These are phyloP conservation scores for Exophiala sideris DNA, from an alignment of 2,329 filamentous ascomycete species.

Conservation along the genomic window DNA sequence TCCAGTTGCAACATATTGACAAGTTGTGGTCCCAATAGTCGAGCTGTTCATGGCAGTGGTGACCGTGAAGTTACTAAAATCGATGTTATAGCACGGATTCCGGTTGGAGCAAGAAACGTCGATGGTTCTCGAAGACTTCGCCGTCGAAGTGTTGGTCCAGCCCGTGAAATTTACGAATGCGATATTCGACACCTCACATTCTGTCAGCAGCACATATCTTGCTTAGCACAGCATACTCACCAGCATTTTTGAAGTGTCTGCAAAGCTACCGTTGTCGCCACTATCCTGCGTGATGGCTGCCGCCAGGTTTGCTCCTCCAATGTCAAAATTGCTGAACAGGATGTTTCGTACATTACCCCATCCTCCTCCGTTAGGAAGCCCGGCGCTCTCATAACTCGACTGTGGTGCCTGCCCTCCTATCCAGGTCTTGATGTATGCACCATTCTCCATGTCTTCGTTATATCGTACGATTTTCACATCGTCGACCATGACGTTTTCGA, in stretches of 20 bases:
- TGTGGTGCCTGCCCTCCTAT: conserved; percentile 49
- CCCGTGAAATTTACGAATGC: neutral
- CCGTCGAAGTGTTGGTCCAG: neutral
- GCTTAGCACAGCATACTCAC: conserved; percentile 32
- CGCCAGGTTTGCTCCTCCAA: conserved; percentile 46
- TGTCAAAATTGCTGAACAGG: conserved; percentile 50
- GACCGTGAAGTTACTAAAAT: neutral
- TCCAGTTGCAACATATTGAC: neutral
- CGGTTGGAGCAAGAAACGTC: neutral
- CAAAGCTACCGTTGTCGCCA: conserved; percentile 49
- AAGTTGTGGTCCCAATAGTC: neutral
- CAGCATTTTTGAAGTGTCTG: conserved; percentile 51
- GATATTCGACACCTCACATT: neutral
- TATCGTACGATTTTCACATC: conserved; percentile 46
- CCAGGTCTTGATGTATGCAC: conserved; percentile 58
- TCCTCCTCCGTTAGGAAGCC: conserved; percentile 50
- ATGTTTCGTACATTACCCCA: conserved; percentile 54
- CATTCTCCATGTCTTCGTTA: conserved; percentile 48
- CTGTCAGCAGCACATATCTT: neutral
- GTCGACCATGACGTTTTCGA: conserved; percentile 49
- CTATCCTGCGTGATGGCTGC: conserved; percentile 48
- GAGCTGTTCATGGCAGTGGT: neutral
- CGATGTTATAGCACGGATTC: neutral
- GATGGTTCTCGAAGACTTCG: neutral
- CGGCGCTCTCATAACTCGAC: conserved; percentile 48